Conservation (phyloP, 768 basidiomycete genomes). For the Tylopilus balloui region DNA sequence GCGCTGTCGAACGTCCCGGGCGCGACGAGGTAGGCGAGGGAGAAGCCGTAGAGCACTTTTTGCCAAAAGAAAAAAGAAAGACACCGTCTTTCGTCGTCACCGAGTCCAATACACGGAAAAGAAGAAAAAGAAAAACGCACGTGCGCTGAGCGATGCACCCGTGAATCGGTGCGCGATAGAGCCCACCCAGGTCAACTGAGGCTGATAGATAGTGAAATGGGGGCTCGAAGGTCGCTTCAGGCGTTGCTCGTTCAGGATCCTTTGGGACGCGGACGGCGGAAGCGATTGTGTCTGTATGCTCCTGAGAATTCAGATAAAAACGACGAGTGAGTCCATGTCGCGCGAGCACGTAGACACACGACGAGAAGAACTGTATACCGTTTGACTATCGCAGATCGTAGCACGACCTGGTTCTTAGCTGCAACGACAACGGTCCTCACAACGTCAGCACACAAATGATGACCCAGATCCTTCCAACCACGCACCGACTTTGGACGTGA, state of each 20-base stretch:
- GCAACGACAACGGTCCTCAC: not conserved
- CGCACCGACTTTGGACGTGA: conserved; percentile 33
- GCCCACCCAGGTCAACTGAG: conserved; percentile 84
- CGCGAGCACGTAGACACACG: not conserved
- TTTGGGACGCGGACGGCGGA: conserved; percentile 49
- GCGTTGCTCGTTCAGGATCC: conserved; percentile 85
- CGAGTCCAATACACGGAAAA: not conserved
- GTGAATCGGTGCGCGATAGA: conserved; percentile 89
- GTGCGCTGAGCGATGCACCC: conserved; percentile 71
- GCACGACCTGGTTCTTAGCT: conserved; percentile 42
- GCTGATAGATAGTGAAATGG: conserved; percentile 96
- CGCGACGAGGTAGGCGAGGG: conserved; percentile 79
- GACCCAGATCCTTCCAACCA: not conserved
- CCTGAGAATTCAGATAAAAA: conserved; percentile 28
- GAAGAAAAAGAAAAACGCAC: not conserved
- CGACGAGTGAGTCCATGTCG: not conserved
- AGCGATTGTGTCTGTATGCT: conserved; percentile 62
- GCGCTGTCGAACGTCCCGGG: conserved; percentile 78
- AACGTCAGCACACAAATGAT: not conserved
- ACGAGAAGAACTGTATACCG: conserved; percentile 34
- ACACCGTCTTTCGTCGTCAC: not conserved
- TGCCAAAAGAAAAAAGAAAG: too few species aligned
- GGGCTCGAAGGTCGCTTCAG: conserved; percentile 86
- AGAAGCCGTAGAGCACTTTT: conserved; percentile 83
- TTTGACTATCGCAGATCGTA: conserved; percentile 32